Base-by-base conservation (phyloP, 768 basidiomycete genomes). In the Lenzites betulinus region DNA sequence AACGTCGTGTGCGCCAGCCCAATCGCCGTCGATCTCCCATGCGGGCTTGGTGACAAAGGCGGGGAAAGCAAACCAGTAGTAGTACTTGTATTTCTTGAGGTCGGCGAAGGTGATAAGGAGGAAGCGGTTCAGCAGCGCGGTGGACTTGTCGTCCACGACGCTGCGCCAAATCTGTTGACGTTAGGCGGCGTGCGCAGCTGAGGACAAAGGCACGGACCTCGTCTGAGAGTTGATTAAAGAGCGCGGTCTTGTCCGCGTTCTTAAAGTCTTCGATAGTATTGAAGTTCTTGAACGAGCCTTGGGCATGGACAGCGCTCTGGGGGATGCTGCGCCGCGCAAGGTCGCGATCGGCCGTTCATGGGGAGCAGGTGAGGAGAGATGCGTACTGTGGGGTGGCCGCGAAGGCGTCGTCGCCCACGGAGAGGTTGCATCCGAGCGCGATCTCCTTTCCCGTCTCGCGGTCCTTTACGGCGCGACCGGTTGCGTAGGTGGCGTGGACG, bases 251-350 rank as follows among this genome's bases (percentile, higher is more conserved):
- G 68, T 93, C 88, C 0, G 90, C 88, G 7, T 85, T 84, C 67
- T 89, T 93, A 79, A 98, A 98, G 12, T 97, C 94, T 66, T 98
- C 95, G 66, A 98, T 90, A 9, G 96, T 98, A 71, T 98, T 99
- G 77, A 85, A 98, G 74, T 98, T 98, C 81, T 92, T 95, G 68
- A 97, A 80, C 11, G 80, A 77, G 39, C 96, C 97, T 4, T 67
- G 71, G 0, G 86, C 81, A 1, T 74, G 55, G 44, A 86, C 78
- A 13, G 86, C 77, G 61, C 84, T 78, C 7, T 81, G 68, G 1
- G 83, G 72, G 13, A 35, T 28, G 20, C 56, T 58, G 20, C 18
- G 74, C 51, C 86, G 87, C 58, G 22, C 23, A 25, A 35, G 26
- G 39, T 50, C 52, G 38, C 52, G 56, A 26, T 7, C 11, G 35